A percentile compares a stretch with the other conserved stretches of the same genome.
Evolutionary conservation across 805 yeast species (phyloP).

Genomic region (Saccharomycodes ludwigii): DNA sequence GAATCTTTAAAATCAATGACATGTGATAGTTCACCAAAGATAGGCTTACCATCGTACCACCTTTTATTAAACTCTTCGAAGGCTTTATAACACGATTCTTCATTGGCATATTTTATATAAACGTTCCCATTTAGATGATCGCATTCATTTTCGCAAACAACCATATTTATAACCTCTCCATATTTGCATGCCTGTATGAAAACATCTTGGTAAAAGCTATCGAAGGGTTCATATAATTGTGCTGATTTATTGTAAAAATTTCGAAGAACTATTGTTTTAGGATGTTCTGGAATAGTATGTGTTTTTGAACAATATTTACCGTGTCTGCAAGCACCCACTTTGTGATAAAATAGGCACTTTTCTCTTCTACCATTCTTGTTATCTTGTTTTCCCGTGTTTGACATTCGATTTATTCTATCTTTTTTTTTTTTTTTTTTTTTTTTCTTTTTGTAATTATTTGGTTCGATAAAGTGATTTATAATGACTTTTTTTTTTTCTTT

Average conservation of each 20-base stretch:
- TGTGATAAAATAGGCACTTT: conserved; percentile 52
- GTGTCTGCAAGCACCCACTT: conserved; percentile 89
- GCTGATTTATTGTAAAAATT: conserved; percentile 6
- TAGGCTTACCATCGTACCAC: conserved; percentile 75
- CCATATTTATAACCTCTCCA: conserved; percentile 45
- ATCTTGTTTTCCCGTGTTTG: neutral
- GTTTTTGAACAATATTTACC: conserved; percentile 76
- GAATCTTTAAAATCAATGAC: conserved; percentile 60
- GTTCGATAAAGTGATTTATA: neutral
- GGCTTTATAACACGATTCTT: conserved; percentile 48
- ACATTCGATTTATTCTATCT: conserved; percentile 10
- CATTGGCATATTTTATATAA: conserved; percentile 47
- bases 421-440: conserved; percentile 1
- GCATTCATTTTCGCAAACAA: conserved; percentile 73
- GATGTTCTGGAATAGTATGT: conserved; percentile 53
- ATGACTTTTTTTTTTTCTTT: conserved; percentile 1
- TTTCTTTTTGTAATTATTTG: neutral
- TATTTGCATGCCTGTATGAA: conserved; percentile 36
- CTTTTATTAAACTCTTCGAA: conserved; percentile 53
- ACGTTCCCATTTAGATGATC: conserved; percentile 82
- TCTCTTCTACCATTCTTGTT: neutral
- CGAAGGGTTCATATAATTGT: neutral
- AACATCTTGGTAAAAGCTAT: conserved; percentile 2
- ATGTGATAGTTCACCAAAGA: conserved; percentile 69
- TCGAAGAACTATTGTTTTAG: conserved; percentile 48